Base-by-base conservation (phyloP, 1,284 basidiomycete species). In the Tremellales sp. region DNA sequence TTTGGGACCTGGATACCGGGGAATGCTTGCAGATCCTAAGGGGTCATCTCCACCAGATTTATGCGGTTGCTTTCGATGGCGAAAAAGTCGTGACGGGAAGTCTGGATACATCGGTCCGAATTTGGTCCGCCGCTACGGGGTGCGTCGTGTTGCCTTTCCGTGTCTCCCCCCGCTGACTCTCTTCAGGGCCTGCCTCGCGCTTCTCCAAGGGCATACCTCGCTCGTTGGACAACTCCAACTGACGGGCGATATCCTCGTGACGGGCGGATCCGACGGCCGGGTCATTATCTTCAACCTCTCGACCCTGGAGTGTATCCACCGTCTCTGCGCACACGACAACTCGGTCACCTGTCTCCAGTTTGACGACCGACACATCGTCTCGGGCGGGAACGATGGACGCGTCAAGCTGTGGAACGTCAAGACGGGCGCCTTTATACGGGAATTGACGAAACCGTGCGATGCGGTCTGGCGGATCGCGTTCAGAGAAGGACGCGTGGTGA, bases 221-320 rank as follows among this genome's bases (percentile, higher is more conserved):
- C 84, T 97, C 43, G 91, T 98, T 8, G 94, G 92, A 54, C 89
- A 94, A 66, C 77, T 97, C 21, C 92, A 95, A 68, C 79, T 98
- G 40, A 82, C 81, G 3, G 79, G 79, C 45, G 77, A 76, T 56
- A 75, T 85, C 24, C 82, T 97, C 46, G 85, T 86, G 35, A 95
- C 92, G 0, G 93, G 91, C 39, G 92, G 90, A 16, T 91, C 91
- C 1, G 93, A 97, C 63, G 94, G 94, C 1, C 83, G 90, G 1
- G 86, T 97, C 31, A 90, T 97, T 65, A 85, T 88, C 26, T 97
- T 92, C 72, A 81, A 84, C 38, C 78, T 95, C 18, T 68, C 74
- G 27, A 80, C 80, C 35, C 75, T 76, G 54, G 73, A 76, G 31
- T 76, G 76, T 41, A 61, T 65, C 13, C 65, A 72, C 52, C 63